Evolutionary conservation across 1,284 basidiomycete species (phyloP).

Genomic region (Lignosus rhinocerotis): DNA sequence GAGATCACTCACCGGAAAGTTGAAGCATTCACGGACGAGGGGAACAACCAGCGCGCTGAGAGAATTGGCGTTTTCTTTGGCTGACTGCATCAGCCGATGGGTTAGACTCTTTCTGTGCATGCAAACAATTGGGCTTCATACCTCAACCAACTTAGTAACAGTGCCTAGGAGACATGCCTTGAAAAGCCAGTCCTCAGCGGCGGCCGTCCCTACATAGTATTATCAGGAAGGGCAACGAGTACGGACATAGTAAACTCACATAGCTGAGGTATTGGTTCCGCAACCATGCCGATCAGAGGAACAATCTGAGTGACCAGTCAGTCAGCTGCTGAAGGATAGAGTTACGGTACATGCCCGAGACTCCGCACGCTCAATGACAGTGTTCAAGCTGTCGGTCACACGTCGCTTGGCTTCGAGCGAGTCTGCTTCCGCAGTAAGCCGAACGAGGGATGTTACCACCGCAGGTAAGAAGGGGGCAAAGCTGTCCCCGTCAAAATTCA

Average conservation of each 20-base stretch:
- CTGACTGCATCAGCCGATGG: constrained; percentile 45
- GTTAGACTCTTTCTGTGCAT: background rate
- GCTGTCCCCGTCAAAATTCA: constrained; percentile 50
- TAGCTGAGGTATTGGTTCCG: constrained; percentile 69
- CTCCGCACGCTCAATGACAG: constrained; percentile 71
- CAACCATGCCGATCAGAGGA: constrained; percentile 67
- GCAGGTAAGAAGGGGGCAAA: constrained; percentile 64
- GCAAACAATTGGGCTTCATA: constrained; percentile 33
- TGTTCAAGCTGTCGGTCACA: constrained; percentile 69
- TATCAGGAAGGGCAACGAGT: constrained; percentile 11
- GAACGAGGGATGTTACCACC: constrained; percentile 62
- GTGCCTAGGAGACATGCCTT: constrained; percentile 75
- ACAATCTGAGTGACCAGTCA: constrained; percentile 52
- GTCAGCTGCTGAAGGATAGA: background rate
- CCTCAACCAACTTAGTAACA: constrained; percentile 72
- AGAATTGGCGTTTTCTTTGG: constrained; percentile 58
- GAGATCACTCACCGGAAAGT: constrained; percentile 50
- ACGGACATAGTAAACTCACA: constrained; percentile 52
- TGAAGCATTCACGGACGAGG: constrained; percentile 75
- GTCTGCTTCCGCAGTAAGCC: constrained; percentile 74
- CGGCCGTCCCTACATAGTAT: constrained; percentile 54
- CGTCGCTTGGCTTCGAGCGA: constrained; percentile 79
- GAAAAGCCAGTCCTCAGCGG: constrained; percentile 78
- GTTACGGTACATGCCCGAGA: constrained; percentile 46
- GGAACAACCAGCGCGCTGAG: constrained; percentile 67